Conservation (phyloP, 352 stramenopile genomes). For the Globisporangium sylvaticum region DNA sequence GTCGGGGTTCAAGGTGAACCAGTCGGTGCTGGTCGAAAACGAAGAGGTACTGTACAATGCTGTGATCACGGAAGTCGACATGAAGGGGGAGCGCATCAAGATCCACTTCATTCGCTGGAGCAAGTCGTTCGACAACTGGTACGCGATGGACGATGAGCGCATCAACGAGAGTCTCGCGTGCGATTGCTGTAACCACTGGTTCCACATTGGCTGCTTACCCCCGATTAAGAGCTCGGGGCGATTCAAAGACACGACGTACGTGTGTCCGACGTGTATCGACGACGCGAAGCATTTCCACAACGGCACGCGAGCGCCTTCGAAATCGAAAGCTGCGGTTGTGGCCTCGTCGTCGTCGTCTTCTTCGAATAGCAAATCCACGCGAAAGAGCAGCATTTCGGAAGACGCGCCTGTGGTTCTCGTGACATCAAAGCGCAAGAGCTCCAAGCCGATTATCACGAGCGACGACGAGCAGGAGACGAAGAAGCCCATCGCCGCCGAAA, state of each 20-base stretch:
- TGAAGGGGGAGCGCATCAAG: slow-evolving; percentile 67
- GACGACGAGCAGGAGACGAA: slow-evolving; percentile 30
- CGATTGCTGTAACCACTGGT: slow-evolving; percentile 87
- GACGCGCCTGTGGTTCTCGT: slow-evolving; percentile 1
- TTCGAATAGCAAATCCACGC: slow-evolving; percentile 8
- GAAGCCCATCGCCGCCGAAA: neutral
- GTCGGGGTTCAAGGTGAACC: slow-evolving; percentile 71
- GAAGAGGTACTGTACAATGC: slow-evolving; percentile 87
- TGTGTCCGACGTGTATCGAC: slow-evolving; percentile 76
- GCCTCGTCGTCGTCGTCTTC: neutral
- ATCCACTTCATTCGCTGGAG: slow-evolving; percentile 86
- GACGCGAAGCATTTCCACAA: slow-evolving; percentile 73
- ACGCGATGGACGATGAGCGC: slow-evolving; percentile 86
- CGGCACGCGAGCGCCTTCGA: slow-evolving; percentile 42
- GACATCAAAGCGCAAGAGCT: slow-evolving; percentile 24
- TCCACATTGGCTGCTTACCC: slow-evolving; percentile 82
- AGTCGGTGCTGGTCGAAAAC: slow-evolving; percentile 82
- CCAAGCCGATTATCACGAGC: slow-evolving; percentile 28
- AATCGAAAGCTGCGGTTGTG: slow-evolving; percentile 35
- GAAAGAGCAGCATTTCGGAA: slow-evolving; percentile 22
- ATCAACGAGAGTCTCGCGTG: slow-evolving; percentile 88
- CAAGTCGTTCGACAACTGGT: slow-evolving; percentile 88
- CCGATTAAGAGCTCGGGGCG: slow-evolving; percentile 81
- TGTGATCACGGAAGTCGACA: slow-evolving; percentile 79
- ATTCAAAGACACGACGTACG: slow-evolving; percentile 85